These are phyloP conservation scores for Backusella circina DNA, from an alignment of 192 early-diverging fungal genomes.

Conservation along the genomic window DNA sequence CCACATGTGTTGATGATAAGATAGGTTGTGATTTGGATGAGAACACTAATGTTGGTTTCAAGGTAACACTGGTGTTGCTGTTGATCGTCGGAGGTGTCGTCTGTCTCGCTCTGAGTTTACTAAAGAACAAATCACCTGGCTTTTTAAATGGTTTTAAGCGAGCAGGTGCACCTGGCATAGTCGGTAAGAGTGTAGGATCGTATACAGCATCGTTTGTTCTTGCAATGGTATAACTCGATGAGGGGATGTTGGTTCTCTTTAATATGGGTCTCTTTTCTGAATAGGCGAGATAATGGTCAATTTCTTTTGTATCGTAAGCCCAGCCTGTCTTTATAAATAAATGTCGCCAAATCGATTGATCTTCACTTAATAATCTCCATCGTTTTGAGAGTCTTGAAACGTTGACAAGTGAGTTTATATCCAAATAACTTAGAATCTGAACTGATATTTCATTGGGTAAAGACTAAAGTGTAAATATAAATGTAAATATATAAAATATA, in stretches of 20 bases:
- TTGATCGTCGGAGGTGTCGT: not conserved
- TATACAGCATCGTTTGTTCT: conserved; percentile 7
- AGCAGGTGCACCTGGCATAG: conserved; percentile 5
- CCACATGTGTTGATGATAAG: conserved; percentile 59
- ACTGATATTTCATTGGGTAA: conserved; percentile 56
- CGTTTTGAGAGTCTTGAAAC: conserved; percentile 49
- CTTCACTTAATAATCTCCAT: conserved; percentile 57
- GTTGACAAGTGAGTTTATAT: conserved; percentile 42
- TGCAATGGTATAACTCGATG: not conserved
- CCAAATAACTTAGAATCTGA: conserved; percentile 50
- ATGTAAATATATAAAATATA: not conserved
- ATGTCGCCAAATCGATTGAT: conserved; percentile 59
- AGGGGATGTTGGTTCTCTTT: not conserved
- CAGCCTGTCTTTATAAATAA: conserved; percentile 36
- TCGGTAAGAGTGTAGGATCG: conserved; percentile 12
- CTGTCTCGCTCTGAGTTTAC: not conserved
- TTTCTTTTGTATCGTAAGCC: conserved; percentile 12
- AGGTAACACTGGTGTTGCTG: not conserved
- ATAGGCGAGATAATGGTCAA: conserved; percentile 13
- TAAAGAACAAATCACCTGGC: conserved; percentile 1
- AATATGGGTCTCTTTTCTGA: not conserved
- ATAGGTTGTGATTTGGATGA: conserved; percentile 48
- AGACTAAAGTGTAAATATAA: conserved; percentile 10
- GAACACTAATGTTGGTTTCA: conserved; percentile 2
- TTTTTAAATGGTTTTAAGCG: conserved; percentile 10